Base-by-base conservation (phyloP, 1,284 basidiomycete genomes). In the Omphalotus olearius region DNA sequence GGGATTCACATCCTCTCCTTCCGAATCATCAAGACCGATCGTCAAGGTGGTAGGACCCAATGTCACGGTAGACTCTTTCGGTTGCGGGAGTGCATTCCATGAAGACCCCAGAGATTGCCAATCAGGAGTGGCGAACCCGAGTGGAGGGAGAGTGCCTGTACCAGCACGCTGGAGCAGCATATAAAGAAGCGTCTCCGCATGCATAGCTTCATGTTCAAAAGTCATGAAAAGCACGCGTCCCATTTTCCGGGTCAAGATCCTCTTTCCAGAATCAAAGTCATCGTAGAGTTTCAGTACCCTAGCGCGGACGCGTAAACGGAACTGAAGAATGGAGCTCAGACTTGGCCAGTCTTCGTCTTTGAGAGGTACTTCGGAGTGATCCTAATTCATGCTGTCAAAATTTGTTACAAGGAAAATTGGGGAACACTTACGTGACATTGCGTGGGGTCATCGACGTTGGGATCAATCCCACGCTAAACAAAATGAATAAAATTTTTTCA, bases 181-280 rank as follows among this genome's bases (percentile, higher is more conserved):
- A 71, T 98, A 98, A 1, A 98, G 74, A 28, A 98, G 73, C 0
- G 97, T 99, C 79, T 96, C 93, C 4, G 79, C 75, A 62, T 97
- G 93, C 66, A 89, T 74, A 2, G 80, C 88, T 65, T 96, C 93
- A 60, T 97, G 93, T 67, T 96, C 93, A 53, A 80, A 83, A 0
- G 87, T 88, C 88, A 96, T 93, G 72, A 88, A 93, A 10, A 98
- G 70, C 14, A 91, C 85, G 44, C 95, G 78, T 1, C 80, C 91
- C 6, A 88, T 69, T 61, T 80, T 83, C 51, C 88, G 76, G 2
- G 82, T 85, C 60, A 93, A 64, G 0, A 61, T 55, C 17, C 77
- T 64, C 52, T 75, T 77, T 23, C 87, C 86, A 1, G 72, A 70
- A 17, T 78, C 78, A 47, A 94, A 69, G 53, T 88, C 79, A 10